Conservation (phyloP, 805 yeast species). For the Metschnikowia gruessii region DNA sequence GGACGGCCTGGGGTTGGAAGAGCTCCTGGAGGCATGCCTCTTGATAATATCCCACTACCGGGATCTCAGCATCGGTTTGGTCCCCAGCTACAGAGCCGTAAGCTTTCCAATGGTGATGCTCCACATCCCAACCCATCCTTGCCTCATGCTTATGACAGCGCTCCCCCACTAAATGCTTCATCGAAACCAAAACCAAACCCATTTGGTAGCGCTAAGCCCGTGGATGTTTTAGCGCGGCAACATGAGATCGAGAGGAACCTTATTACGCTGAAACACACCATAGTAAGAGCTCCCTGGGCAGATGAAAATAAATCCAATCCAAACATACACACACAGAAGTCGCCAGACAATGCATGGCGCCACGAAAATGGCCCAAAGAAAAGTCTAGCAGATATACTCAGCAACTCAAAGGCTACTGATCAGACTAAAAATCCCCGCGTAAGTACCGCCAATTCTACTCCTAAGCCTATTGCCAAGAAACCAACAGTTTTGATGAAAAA, state of each 20-base stretch:
- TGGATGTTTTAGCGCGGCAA: slow-evolving; percentile 66
- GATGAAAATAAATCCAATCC: neutral
- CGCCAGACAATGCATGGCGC: neutral
- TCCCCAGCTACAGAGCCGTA: slow-evolving; percentile 9
- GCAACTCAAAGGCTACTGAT: slow-evolving; percentile 22
- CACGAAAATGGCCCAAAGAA: slow-evolving; percentile 20
- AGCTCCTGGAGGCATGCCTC: slow-evolving; percentile 18
- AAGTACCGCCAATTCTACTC: slow-evolving; percentile 23
- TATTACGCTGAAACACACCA: slow-evolving; percentile 29
- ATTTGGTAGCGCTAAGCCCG: slow-evolving; percentile 84
- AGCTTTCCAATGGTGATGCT: neutral
- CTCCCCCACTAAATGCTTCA: neutral
- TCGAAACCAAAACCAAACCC: slow-evolving; percentile 53
- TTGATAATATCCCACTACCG: slow-evolving; percentile 12
- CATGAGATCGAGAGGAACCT: slow-evolving; percentile 51
- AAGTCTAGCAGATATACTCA: slow-evolving; percentile 40
- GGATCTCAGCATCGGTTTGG: slow-evolving; percentile 5
- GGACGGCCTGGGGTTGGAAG: slow-evolving; percentile 9
- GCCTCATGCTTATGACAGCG: neutral
- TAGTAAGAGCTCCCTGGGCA: slow-evolving; percentile 26
- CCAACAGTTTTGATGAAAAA: slow-evolving; percentile 40
- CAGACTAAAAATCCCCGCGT: slow-evolving; percentile 16
- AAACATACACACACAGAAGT: neutral
- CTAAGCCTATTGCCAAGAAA: slow-evolving; percentile 27
- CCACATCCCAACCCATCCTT: neutral